Evolutionary conservation across 139 green algal species (phyloP), one percentile per base, ranked within the genome.

Genomic region (Spirogloea muscicola): DNA sequence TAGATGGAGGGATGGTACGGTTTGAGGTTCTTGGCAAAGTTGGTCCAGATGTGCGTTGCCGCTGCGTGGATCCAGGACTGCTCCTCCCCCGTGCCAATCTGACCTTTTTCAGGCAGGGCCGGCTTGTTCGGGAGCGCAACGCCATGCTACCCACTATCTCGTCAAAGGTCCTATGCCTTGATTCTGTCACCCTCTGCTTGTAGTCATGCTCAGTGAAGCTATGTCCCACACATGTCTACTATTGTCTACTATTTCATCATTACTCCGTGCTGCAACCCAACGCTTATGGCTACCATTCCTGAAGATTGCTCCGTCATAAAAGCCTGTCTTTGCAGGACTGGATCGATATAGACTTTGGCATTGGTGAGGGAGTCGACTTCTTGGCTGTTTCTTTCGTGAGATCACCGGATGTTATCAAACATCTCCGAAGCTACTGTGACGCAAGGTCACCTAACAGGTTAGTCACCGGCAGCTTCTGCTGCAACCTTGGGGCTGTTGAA

Each of bases 361-460:
- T 95, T 31, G 36, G 49, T 13, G 42, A 86, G 44, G 67, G 10
- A 61, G 94, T 98, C 31, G 94, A 99, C 86, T 94, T 98, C 82
- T 93, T 99, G 74, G 93, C 94, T 29, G 94, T 96, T 1, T 98
- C 93, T 3, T 99, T 99, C 80, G 94, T 99, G 74, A 92, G 91
- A 76, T 84, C 74, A 0, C 82, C 90, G 6, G 89, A 95, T 65
- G 85, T 91, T 13, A 84, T 95, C 69, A 83, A 84, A 29, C 91
- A 94, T 81, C 80, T 96, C 37, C 85, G 84, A 58, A 84, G 71
- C 65, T 94, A 93, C 82, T 69, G 91, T 27, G 44, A 78, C 29
- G 80, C 82, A 1, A 75, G 86, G 10, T 68, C 73, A 2, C 61
- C 46, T 18, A 40, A 75, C 51, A n/a, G 62, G 41, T 75, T 39